Base-by-base conservation (phyloP, 768 basidiomycete genomes). In the Boletellus emodensis region DNA sequence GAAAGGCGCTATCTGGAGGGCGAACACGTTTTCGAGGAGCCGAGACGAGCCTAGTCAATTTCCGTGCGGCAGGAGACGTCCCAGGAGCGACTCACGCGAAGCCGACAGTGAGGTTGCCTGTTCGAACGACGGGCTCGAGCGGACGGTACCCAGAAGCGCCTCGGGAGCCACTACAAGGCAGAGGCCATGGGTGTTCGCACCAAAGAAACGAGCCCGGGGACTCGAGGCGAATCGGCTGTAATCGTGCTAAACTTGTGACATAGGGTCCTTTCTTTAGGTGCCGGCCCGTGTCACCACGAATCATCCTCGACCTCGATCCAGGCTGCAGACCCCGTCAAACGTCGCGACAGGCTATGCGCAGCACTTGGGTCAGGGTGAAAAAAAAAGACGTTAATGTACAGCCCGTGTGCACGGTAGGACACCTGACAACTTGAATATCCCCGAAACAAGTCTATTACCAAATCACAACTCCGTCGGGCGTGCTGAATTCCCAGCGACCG, bases 11-110 rank as follows among this genome's bases (percentile, higher is more conserved):
- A 61, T 61, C 56, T 55, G 47, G 30, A 18, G 14, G 54, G 44
- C 42, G 18, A 48, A 45, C 62, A 67, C 64, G 66, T 68, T 68
- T 61, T 57, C 56, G 49, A 55, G 47, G 54, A 58, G 34, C 53
- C 64, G 57, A 64, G 51, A 40, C 39, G 33, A 40, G 55, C 51
- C 57, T 60, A 50, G 58, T 56, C 52, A 63, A 58, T 44, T 53
- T 59, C 58, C 45, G 53, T 50, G 28, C 28, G 40, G 40, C 40
- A 43, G 48, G 18, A 11, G 37, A 30, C 18, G 18, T 43, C 18
- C 13, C 20, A 34, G 33, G n/a, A 26, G 34, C 15, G 12, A 46
- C 11, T 30, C 30, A 18, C 10, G 30, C 28, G 17, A 5, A 26
- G 22, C 46, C 6, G 35, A 44, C 38, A 18, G 30, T 9, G 32